phyloP scores from a whole-genome alignment of 2,329 filamentous ascomycete genomes.

The Talaromyces verruculosus region DNA sequence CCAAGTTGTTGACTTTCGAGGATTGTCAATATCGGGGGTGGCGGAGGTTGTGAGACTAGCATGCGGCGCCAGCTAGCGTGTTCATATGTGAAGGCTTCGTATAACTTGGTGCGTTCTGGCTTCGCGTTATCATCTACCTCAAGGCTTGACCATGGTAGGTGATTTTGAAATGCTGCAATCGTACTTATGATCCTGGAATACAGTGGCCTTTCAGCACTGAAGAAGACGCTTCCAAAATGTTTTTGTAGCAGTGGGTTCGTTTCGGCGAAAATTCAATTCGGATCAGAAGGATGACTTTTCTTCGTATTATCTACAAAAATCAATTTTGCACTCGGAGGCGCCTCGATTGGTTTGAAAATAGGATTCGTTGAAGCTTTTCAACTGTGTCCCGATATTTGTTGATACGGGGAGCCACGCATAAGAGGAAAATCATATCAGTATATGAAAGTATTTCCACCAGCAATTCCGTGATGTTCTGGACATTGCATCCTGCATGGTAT shows the following conservation, averaged over 20 bases:
- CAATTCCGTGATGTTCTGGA: background rate
- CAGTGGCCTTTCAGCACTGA: background rate
- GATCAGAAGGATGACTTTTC: background rate
- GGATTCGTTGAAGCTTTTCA: background rate
- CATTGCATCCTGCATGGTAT: background rate
- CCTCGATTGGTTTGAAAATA: background rate
- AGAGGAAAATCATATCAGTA: background rate
- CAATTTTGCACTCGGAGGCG: background rate
- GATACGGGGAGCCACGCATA: background rate
- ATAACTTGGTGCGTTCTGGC: background rate
- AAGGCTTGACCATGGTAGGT: background rate
- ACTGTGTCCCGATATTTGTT: background rate
- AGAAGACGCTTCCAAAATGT: background rate
- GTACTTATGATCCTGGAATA: background rate
- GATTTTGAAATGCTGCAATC: background rate
- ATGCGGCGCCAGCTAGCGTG: background rate
- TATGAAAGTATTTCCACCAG: background rate
- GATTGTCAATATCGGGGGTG: background rate
- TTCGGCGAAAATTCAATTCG: background rate
- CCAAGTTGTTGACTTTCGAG: background rate
- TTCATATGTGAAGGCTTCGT: background rate
- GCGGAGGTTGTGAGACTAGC: background rate
- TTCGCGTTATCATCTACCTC: background rate
- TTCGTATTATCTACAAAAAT: background rate
- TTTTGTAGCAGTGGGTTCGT: background rate